A percentile compares a stretch with the other conserved stretches of the same genome.
These are phyloP conservation scores for Quercus berberidifolia DNA, from an alignment of 306 rosid genomes.

Conservation along the genomic window DNA sequence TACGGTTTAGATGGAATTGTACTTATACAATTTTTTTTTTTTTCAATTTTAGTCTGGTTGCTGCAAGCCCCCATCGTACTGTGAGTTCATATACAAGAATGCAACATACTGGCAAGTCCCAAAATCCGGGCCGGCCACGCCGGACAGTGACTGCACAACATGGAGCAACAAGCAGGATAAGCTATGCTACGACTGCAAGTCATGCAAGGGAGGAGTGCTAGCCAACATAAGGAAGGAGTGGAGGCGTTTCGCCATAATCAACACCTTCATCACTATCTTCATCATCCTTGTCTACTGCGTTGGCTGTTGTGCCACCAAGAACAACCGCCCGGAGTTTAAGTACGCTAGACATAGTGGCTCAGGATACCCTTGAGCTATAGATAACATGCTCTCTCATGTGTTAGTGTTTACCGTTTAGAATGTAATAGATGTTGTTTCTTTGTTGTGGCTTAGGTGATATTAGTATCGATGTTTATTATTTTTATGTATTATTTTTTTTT, in stretches of 20 bases:
- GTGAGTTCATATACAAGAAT: slow-evolving; percentile 66
- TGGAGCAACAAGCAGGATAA: slow-evolving; percentile 55
- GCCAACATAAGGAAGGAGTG: slow-evolving; percentile 62
- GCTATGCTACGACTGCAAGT: slow-evolving; percentile 74
- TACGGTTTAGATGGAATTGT: not conserved
- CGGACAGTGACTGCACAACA: slow-evolving; percentile 49
- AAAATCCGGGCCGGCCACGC: slow-evolving; percentile 32
- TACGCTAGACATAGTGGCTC: slow-evolving; percentile 3
- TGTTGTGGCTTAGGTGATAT: not conserved
- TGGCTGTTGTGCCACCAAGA: slow-evolving; percentile 74
- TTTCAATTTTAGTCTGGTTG: slow-evolving; percentile 55
- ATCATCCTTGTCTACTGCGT: slow-evolving; percentile 52
- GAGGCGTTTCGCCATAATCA: slow-evolving; percentile 53
- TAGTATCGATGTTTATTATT: too few relatives aligned
- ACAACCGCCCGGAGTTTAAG: slow-evolving; percentile 23
- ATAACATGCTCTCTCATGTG: not conserved
- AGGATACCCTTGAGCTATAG: slow-evolving; percentile 25
- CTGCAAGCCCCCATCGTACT: slow-evolving; percentile 76
- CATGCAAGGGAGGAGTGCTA: slow-evolving; percentile 83
- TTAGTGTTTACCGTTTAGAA: too few relatives aligned
- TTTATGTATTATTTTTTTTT: too few relatives aligned
- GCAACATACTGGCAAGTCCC: slow-evolving; percentile 66
- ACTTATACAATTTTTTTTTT: not conserved
- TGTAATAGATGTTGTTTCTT: too few relatives aligned
- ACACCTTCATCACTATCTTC: slow-evolving; percentile 23